Base-by-base conservation (phyloP, 495 filamentous ascomycete genomes). In the Penicillium ochrochloron region DNA sequence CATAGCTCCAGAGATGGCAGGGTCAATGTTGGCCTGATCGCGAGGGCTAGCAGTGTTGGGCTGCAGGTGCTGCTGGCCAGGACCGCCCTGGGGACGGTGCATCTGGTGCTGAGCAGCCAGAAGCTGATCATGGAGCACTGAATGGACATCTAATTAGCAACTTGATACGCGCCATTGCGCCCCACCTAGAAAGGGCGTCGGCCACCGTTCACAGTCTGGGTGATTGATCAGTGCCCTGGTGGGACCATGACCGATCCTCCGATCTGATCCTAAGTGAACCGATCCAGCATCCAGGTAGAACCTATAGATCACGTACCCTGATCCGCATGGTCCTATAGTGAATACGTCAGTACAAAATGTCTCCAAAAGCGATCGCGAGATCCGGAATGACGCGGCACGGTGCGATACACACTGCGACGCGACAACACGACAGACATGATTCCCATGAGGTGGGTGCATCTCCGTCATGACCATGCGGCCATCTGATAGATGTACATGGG, bases 101-200 rank as follows among this genome's bases (percentile, higher is more conserved):
- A 80, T 65, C 52, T 80, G 75, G 62, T 82, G 78, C 68, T 82
- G 80, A 39, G 77, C 78, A 62, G 80, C 80, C 48, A 86, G 74
- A 46, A 86, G 81, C 69, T 82, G 83, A 64, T 86, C 84, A 73
- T 84, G 80, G 37, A 86, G 77, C 55, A 81, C 84, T 86, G 64
- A 44, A 35, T 62, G 0, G n/a, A 59, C 46, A 66, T 35, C 35
- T 59, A 64, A 58, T 76, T 70, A 76, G 71, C 64, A 23, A 4
- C 37, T 39, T 29, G 35, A 41, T 35, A 46, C 55, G 14, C 33
- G 25, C 14, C n/a, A 56, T 33, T 23, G 51, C 11, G 5, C 60
- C 52, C 44, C 50, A 42, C 53, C 42, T 52, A 15, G 21, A 14
- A 21, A 17, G 29, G 29, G n/a, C 3, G n/a, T 42, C 1, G 57